Conservation (phyloP, 1,139 yeast genomes). For the Eremothecium gossypii region DNA sequence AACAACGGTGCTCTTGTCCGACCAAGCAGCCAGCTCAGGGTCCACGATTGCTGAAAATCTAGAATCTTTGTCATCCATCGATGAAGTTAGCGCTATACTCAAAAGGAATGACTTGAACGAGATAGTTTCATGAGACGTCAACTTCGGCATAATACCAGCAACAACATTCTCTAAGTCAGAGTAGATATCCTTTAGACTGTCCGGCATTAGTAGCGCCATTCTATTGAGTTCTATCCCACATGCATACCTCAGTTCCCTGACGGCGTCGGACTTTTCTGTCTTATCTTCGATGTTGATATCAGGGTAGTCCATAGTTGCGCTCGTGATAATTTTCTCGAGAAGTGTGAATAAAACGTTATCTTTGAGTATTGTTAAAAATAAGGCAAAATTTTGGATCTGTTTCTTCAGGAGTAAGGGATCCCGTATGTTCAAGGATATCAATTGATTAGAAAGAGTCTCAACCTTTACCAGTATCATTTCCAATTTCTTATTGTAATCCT, state of each 20-base stretch:
- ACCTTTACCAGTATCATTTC: slow-evolving; percentile 52
- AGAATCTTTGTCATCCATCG: slow-evolving; percentile 58
- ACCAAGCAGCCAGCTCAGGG: slow-evolving; percentile 89
- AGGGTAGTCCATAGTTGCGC: slow-evolving; percentile 82
- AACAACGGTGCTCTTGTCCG: slow-evolving; percentile 80
- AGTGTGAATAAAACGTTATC: slow-evolving; percentile 77
- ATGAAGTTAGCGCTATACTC: slow-evolving; percentile 84
- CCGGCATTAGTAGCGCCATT: slow-evolving; percentile 91
- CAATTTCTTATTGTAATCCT: slow-evolving; percentile 52
- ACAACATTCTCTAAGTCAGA: slow-evolving; percentile 77
- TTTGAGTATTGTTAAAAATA: slow-evolving; percentile 85
- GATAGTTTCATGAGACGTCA: slow-evolving; percentile 85
- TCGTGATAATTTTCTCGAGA: slow-evolving; percentile 75
- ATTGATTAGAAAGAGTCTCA: slow-evolving; percentile 67
- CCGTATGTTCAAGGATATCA: slow-evolving; percentile 63
- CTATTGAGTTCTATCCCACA: slow-evolving; percentile 94
- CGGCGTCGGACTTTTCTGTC: slow-evolving; percentile 70
- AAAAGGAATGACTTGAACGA: slow-evolving; percentile 86
- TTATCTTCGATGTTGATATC: slow-evolving; percentile 40
- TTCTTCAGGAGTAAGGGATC: slow-evolving; percentile 79
- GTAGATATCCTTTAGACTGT: slow-evolving; percentile 69
- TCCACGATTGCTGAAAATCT: slow-evolving; percentile 82
- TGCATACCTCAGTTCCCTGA: slow-evolving; percentile 80
- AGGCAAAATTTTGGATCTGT: slow-evolving; percentile 88
- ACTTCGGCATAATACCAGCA: slow-evolving; percentile 59